These are phyloP conservation scores for Hanseniaspora lachancei DNA, from an alignment of 805 yeast species.

Conservation along the genomic window DNA sequence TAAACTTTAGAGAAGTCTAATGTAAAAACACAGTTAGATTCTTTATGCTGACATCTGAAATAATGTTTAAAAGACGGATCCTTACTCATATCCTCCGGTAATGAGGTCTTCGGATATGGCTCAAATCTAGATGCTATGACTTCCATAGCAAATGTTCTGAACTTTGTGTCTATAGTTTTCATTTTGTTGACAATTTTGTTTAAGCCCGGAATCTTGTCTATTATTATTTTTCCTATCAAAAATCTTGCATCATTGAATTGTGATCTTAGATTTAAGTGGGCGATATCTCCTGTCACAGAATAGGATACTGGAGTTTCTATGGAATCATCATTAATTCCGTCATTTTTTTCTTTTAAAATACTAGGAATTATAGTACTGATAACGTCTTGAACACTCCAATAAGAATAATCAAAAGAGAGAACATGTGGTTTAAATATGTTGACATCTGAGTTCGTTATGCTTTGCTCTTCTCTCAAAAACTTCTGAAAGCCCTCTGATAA, in stretches of 20 bases:
- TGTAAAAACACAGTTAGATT: slow-evolving; percentile 69
- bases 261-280: slow-evolving; percentile 74
- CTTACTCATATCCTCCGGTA: slow-evolving; percentile 47
- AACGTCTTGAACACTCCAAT: slow-evolving; percentile 86
- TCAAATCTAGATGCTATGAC: slow-evolving; percentile 64
- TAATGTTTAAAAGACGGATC: not conserved
- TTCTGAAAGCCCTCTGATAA: slow-evolving; percentile 18
- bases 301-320: slow-evolving; percentile 75
- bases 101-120: slow-evolving; percentile 21
- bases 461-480: slow-evolving; percentile 41
- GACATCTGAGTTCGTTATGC: slow-evolving; percentile 28
- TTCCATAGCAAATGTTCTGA: slow-evolving; percentile 87
- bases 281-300: slow-evolving; percentile 88
- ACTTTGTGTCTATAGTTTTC: slow-evolving; percentile 73
- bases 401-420: slow-evolving; percentile 52
- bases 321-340: not conserved
- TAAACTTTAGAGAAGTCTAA: slow-evolving; percentile 90
- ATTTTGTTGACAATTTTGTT: slow-evolving; percentile 86
- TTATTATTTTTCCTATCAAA: slow-evolving; percentile 75
- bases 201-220: slow-evolving; percentile 74
- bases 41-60: slow-evolving; percentile 47
- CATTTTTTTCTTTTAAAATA: slow-evolving; percentile 33
- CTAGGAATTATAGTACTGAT: slow-evolving; percentile 66
- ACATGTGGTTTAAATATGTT: slow-evolving; percentile 32
- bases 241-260: slow-evolving; percentile 72